Evolutionary conservation across 2,329 filamentous ascomycete species (phyloP).

Genomic region (Thielaviopsis euricoi): DNA sequence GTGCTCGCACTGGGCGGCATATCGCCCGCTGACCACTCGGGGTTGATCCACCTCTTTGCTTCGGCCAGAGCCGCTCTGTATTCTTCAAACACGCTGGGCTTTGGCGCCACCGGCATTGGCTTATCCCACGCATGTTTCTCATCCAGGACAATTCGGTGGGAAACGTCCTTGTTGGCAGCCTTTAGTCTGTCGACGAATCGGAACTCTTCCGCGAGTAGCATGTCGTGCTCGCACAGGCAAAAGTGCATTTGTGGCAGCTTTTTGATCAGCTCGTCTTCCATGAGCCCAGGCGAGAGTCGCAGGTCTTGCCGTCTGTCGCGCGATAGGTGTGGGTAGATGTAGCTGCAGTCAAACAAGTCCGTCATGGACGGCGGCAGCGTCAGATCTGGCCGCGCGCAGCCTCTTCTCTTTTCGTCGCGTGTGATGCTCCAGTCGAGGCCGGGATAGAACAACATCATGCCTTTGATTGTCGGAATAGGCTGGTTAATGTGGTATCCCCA

Average conservation of each 20-base stretch:
- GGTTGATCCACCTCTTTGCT: conserved; percentile 26
- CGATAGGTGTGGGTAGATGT: conserved; percentile 36
- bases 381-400: conserved; percentile 36
- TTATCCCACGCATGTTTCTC: conserved; percentile 35
- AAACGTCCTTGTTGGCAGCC: conserved; percentile 18
- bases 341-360: conserved; percentile 45
- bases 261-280: conserved; percentile 33
- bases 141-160: conserved; percentile 26
- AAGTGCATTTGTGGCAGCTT: conserved; percentile 38
- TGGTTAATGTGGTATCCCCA: conserved; percentile 22
- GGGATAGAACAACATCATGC: conserved; percentile 44
- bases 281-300: conserved; percentile 40
- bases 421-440: conserved; percentile 43
- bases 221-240: conserved; percentile 48
- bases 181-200: conserved; percentile 42
- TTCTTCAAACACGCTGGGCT: conserved; percentile 28
- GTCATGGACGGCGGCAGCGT: conserved; percentile 42
- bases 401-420: conserved; percentile 37
- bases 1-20: not conserved
- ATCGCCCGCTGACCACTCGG: conserved; percentile 13
- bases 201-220: conserved; percentile 44
- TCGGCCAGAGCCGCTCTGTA: conserved; percentile 27
- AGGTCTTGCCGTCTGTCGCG: conserved; percentile 31
- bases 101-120: conserved; percentile 26
- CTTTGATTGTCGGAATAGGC: conserved; percentile 28